These are phyloP conservation scores for Boletus eberwhitei DNA, from an alignment of 768 basidiomycete species.

Conservation along the genomic window DNA sequence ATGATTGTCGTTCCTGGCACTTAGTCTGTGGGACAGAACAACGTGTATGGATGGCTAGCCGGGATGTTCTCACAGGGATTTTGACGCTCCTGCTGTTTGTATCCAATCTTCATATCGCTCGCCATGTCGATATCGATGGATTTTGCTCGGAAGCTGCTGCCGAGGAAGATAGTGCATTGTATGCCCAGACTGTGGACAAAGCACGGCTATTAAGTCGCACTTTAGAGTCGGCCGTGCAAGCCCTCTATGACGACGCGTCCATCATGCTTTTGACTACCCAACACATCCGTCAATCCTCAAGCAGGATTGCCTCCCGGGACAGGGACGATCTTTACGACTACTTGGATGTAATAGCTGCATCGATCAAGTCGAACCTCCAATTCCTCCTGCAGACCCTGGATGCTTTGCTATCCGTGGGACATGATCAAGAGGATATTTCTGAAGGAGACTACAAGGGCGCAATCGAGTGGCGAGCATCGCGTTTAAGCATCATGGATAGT, in stretches of 20 bases:
- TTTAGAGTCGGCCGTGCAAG: conserved; percentile 67
- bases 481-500: conserved; percentile 57
- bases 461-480: conserved; percentile 75
- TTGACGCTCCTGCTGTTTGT: conserved; percentile 56
- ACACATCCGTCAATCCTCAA: conserved; percentile 19
- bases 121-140: conserved; percentile 80
- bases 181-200: conserved; percentile 62
- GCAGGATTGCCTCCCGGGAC: conserved; percentile 8
- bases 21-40: conserved; percentile 21
- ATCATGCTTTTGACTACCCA: conserved; percentile 60
- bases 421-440: conserved; percentile 67
- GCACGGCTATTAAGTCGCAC: conserved; percentile 67
- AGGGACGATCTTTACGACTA: conserved; percentile 35
- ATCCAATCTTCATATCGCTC: conserved; percentile 73
- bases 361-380: conserved; percentile 54
- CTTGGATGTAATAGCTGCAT: conserved; percentile 47
- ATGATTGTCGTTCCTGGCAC: background rate
- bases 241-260: conserved; percentile 69
- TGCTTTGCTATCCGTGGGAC: conserved; percentile 56
- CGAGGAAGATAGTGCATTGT: conserved; percentile 46
- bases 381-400: conserved; percentile 60
- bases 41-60: conserved; percentile 37
- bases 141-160: conserved; percentile 47
- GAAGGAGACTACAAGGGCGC: conserved; percentile 71
- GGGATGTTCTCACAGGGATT: conserved; percentile 52